Evolutionary conservation across 2,329 filamentous ascomycete species (phyloP), one percentile per base, ranked within the genome.

Genomic region (Endoconidiophora polonica): DNA sequence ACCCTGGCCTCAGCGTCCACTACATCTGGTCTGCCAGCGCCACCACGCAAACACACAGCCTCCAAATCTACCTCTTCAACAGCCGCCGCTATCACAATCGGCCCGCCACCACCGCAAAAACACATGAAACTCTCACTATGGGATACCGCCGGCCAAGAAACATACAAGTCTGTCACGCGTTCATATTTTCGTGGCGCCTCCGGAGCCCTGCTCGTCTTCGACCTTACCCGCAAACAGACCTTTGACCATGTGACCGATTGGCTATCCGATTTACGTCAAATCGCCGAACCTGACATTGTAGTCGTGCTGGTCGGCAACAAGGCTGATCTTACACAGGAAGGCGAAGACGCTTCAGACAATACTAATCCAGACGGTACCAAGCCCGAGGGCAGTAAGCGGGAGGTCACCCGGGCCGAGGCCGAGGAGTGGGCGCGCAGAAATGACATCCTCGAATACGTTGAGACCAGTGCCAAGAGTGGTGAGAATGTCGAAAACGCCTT

Each of bases 261-360:
- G 91, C 78, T 96, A 42, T 80, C 90, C 59, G 91, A 98, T 67
- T 73, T 98, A 56, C 79, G 87, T 40, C 86, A 91, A 63, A 95
- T 96, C 58, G 91, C 91, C 46, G 91, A 96, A 66, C 86, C 91
- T 22, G 85, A 91, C 60, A 95, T 96, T 56, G 85, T 95, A 43
- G 85, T 96, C 14, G 81, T 98, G 18, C 69, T 98, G 4, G 91
- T 98, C 4, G 91, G 91, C 40, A 98, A 98, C 68, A 98, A 98
- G 66, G 78, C 78, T 33, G 91, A 98, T 66, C 71, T 96, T 40
- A 79, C 83, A 0, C 68, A 70, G 4, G 53, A 56, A 18, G 58
- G 59, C 46, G 63, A 60, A 7, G 58, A 24, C 20, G 6, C 39
- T 16, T 23, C 29, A 6, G 40, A 48, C 36, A 39, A 29, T 3